phyloP scores from a whole-genome alignment of 2,329 filamentous ascomycete genomes.

The Botryotinia convoluta region DNA sequence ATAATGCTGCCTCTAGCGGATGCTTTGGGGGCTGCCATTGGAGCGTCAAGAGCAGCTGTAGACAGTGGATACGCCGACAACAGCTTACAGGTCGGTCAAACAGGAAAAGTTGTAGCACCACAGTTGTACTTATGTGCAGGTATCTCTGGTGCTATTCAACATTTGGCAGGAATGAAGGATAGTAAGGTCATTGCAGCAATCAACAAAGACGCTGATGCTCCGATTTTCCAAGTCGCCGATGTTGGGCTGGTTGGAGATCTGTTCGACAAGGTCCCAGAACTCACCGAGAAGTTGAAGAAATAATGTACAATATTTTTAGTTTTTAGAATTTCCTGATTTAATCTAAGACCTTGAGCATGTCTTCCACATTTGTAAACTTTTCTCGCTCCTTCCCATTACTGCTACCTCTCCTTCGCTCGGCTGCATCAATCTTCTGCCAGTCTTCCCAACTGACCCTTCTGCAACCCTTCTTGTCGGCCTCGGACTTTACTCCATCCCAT shows the following conservation, averaged over 20 bases:
- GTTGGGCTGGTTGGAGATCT: conserved; percentile 93
- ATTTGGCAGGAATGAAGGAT: conserved; percentile 99
- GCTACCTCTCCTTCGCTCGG: conserved; percentile 66
- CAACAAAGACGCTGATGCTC: conserved; percentile 96
- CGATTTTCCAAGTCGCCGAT: conserved; percentile 97
- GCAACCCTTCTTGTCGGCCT: conserved; percentile 54
- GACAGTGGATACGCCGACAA: conserved; percentile 98
- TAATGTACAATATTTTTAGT: conserved; percentile 31
- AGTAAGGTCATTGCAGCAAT: conserved; percentile 99
- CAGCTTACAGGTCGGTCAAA: conserved; percentile 96
- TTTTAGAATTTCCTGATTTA: conserved; percentile 34
- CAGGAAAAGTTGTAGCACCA: conserved; percentile 96
- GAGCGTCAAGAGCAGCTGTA: conserved; percentile 90
- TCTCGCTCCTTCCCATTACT: conserved; percentile 73
- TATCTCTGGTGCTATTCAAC: conserved; percentile 96
- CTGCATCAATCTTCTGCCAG: conserved; percentile 82
- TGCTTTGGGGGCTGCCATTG: conserved; percentile 89
- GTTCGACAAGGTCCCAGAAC: conserved; percentile 91
- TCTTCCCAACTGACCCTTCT: conserved; percentile 75
- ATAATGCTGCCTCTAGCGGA: conserved; percentile 92
- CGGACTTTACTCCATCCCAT: conserved; percentile 72
- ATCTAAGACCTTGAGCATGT: conserved; percentile 56
- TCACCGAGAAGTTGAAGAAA: conserved; percentile 87
- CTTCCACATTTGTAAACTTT: conserved; percentile 56
- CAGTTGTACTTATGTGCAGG: conserved; percentile 93